phyloP scores from a whole-genome alignment of 129 eudicot genomes.

The Tagetes patula region DNA sequence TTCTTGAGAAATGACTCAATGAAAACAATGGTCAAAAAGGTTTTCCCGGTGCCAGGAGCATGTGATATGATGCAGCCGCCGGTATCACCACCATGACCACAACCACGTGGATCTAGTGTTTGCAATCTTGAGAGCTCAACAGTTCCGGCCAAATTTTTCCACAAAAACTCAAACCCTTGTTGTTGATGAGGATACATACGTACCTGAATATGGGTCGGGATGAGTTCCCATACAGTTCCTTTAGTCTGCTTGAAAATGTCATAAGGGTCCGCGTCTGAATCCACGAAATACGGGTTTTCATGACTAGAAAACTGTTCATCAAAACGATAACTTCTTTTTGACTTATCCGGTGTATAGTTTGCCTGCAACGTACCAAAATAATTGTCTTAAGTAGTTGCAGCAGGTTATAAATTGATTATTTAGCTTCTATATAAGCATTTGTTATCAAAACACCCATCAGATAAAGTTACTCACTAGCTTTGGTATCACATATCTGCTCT shows the following conservation, averaged over 20 bases:
- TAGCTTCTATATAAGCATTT: background rate
- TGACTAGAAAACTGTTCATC: conserved; percentile 2
- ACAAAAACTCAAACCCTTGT: conserved; percentile 70
- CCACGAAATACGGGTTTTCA: background rate
- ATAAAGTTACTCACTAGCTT: conserved; percentile 40
- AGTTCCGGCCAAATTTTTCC: conserved; percentile 60
- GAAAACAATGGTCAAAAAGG: conserved; percentile 50
- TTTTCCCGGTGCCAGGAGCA: conserved; percentile 88
- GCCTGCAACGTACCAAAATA: conserved; percentile 18
- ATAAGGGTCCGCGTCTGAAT: background rate
- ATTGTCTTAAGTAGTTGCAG: background rate
- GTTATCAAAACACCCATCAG: background rate
- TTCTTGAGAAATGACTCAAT: conserved; percentile 47
- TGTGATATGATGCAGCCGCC: conserved; percentile 86
- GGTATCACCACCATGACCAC: conserved; percentile 17
- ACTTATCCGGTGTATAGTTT: conserved; percentile 17
- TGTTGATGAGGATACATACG: conserved; percentile 62
- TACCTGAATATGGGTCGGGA: conserved; percentile 28
- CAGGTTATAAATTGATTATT: no score
- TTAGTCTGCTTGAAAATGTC: conserved; percentile 8
- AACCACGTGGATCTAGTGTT: conserved; percentile 5
- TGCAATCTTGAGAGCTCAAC: conserved; percentile 35
- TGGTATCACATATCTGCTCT: conserved; percentile 40
- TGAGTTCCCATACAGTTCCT: conserved; percentile 53
- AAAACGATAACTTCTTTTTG: conserved; percentile 9